phyloP scores from a whole-genome alignment of 768 basidiomycete genomes.

The Tulasnella sp. region DNA sequence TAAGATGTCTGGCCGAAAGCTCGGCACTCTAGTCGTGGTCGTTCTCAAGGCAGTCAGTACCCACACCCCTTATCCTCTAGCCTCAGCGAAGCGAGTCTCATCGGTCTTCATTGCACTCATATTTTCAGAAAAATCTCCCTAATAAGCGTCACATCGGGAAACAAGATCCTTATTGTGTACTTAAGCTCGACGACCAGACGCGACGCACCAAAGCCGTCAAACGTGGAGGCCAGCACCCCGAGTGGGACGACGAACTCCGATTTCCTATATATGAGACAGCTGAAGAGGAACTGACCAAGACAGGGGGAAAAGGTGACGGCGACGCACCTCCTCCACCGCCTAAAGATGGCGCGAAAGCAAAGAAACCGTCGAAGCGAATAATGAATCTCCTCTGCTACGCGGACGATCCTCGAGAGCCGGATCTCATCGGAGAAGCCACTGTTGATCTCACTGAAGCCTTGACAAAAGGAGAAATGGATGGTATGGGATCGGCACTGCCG shows the following conservation, averaged over 20 bases:
- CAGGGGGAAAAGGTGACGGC: constrained; percentile 34
- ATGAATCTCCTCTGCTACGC: constrained; percentile 89
- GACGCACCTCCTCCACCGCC: constrained; percentile 67
- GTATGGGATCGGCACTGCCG: constrained; percentile 46
- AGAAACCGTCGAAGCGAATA: constrained; percentile 40
- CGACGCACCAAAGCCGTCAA: constrained; percentile 90
- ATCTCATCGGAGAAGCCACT: constrained; percentile 85
- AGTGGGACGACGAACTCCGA: constrained; percentile 98
- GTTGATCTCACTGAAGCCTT: constrained; percentile 87
- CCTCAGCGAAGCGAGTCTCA: constrained; percentile 21
- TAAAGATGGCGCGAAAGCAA: constrained; percentile 50
- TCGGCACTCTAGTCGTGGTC: constrained; percentile 92
- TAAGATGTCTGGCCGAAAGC: constrained; percentile 41
- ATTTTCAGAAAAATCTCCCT: constrained; percentile 73
- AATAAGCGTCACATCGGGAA: constrained; percentile 93
- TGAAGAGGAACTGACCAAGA: constrained; percentile 50
- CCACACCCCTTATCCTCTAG: not conserved
- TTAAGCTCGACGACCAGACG: constrained; percentile 75
- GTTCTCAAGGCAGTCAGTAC: constrained; percentile 83
- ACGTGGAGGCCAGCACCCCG: constrained; percentile 95
- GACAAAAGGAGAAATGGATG: constrained; percentile 95
- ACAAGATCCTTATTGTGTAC: constrained; percentile 92
- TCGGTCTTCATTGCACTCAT: not conserved
- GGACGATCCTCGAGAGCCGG: constrained; percentile 92
- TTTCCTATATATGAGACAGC: constrained; percentile 82